These are phyloP conservation scores for Globisporangium polare DNA, from an alignment of 352 stramenopile genomes.

Conservation along the genomic window DNA sequence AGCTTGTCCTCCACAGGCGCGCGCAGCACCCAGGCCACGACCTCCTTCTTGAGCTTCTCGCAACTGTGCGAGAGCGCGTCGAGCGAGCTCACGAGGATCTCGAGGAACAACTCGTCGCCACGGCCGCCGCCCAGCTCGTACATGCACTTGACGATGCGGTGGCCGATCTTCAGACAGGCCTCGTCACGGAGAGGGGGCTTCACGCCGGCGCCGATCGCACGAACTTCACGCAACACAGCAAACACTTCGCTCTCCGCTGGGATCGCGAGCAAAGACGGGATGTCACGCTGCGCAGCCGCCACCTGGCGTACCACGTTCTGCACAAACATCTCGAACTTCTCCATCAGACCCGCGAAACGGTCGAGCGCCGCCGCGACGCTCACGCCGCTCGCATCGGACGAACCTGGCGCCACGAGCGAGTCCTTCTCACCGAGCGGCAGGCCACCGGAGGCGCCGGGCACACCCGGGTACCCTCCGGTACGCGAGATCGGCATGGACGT, in stretches of 20 bases:
- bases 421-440: constrained; percentile 37
- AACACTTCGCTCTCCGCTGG: constrained; percentile 83
- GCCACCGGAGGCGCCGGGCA: constrained; percentile 26
- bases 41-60: constrained; percentile 92
- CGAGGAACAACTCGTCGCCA: constrained; percentile 92
- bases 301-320: constrained; percentile 82
- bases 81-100: constrained; percentile 94
- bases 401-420: constrained; percentile 2
- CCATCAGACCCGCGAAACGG: constrained; percentile 78
- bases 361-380: constrained; percentile 70
- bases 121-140: constrained; percentile 89
- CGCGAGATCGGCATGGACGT: constrained; percentile 84
- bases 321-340: constrained; percentile 88
- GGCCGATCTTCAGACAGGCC: constrained; percentile 93
- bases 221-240: constrained; percentile 73
- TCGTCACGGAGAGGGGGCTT: constrained; percentile 84
- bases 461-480: constrained; percentile 26
- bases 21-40: constrained; percentile 93
- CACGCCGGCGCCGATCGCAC: constrained; percentile 66
- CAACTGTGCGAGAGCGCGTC: constrained; percentile 91
- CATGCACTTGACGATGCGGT: constrained; percentile 97
- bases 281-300: constrained; percentile 62
- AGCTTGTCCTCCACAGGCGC: constrained; percentile 93
- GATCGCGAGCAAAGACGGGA: constrained; percentile 67
- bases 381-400: constrained; percentile 44